These are phyloP conservation scores for Boletus pseudopeckii DNA, from an alignment of 768 basidiomycete species.

Conservation along the genomic window DNA sequence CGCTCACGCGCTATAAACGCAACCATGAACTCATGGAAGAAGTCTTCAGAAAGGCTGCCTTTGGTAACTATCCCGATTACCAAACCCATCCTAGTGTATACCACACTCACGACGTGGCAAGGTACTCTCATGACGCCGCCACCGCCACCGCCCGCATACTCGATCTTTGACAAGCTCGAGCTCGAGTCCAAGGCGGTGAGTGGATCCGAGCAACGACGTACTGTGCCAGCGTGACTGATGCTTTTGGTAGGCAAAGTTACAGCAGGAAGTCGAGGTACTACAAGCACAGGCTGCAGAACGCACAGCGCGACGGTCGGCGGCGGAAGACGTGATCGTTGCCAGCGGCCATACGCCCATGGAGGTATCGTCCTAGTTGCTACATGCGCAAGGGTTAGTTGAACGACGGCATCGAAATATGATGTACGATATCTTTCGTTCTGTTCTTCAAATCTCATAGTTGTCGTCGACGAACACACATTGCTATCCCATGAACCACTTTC, in stretches of 20 bases:
- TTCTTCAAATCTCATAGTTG: background rate
- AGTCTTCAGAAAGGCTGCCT: conserved; percentile 72
- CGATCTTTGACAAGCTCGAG: conserved; percentile 56
- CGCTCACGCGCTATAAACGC: conserved; percentile 67
- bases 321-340: conserved; percentile 29
- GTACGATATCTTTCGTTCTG: background rate
- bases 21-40: conserved; percentile 87
- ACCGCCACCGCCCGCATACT: conserved; percentile 49
- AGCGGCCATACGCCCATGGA: conserved; percentile 33
- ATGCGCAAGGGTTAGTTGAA: background rate
- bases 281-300: conserved; percentile 48
- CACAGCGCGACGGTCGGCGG: conserved; percentile 31
- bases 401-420: background rate
- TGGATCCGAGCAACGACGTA: background rate
- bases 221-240: background rate
- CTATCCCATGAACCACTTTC: background rate
- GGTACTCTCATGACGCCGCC: conserved; percentile 44
- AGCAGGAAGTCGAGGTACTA: conserved; percentile 55
- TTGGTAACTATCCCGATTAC: conserved; percentile 34
- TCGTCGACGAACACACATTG: background rate
- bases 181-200: conserved; percentile 56
- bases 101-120: conserved; percentile 13
- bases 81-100: too few relatives aligned
- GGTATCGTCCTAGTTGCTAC: conserved; percentile 13
- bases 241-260: conserved; percentile 49